These are phyloP conservation scores for Phytophthora litchii DNA, from an alignment of 352 stramenopile genomes.

Conservation along the genomic window DNA sequence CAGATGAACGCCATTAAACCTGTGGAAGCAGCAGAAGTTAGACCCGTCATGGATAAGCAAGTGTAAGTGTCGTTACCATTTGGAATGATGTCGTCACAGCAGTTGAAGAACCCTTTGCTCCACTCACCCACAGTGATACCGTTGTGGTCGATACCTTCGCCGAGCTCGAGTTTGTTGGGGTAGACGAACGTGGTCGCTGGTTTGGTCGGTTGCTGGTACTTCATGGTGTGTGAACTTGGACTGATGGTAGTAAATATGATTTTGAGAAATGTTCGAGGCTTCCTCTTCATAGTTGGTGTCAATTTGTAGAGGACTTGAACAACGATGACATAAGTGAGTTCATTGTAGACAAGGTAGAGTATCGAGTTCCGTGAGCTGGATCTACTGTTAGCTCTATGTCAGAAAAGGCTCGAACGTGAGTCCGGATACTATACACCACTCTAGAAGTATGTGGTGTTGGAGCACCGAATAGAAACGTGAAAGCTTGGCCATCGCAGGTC, in stretches of 20 bases:
- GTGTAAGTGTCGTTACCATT: conserved; percentile 24
- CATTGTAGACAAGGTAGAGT: background rate
- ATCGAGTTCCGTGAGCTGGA: background rate
- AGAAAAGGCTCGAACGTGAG: conserved; percentile 2
- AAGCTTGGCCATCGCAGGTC: conserved; percentile 1
- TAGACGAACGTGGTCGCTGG: conserved; percentile 20
- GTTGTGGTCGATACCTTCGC: conserved; percentile 32
- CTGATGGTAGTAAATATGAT: conserved; percentile 13
- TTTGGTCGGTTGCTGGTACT: conserved; percentile 5
- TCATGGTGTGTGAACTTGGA: conserved; percentile 14
- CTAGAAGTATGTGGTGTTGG: conserved; percentile 5
- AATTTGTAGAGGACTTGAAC: background rate
- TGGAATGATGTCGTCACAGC: conserved; percentile 36
- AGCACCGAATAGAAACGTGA: conserved; percentile 12
- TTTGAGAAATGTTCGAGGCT: background rate
- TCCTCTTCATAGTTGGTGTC: background rate
- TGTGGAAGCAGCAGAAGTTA: conserved; percentile 7
- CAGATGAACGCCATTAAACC: conserved; percentile 41
- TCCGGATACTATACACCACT: background rate
- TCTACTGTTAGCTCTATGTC: background rate
- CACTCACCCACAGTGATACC: conserved; percentile 38
- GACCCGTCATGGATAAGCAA: background rate
- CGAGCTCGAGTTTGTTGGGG: conserved; percentile 26
- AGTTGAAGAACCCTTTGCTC: conserved; percentile 35
- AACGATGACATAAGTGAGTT: too few relatives aligned